These are phyloP conservation scores for Colletotrichum siamense DNA, from an alignment of 2,329 filamentous ascomycete species.

Conservation along the genomic window DNA sequence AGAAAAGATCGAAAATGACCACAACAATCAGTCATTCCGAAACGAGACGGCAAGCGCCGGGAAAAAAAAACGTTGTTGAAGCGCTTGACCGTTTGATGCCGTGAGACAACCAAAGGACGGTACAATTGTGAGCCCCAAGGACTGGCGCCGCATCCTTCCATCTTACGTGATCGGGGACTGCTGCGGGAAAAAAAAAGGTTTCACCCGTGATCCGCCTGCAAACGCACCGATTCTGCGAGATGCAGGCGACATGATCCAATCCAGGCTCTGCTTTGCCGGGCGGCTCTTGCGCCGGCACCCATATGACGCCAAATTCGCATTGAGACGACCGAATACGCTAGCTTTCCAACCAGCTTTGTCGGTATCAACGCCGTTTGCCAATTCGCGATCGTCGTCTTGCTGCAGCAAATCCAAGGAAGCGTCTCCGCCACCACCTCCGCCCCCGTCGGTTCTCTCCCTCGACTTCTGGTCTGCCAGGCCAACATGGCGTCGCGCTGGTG, in stretches of 20 bases:
- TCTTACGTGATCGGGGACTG: not conserved
- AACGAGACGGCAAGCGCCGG: not conserved
- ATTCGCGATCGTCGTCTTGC: not conserved
- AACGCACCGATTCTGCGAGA: not conserved
- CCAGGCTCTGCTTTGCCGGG: not conserved
- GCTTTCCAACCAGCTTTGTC: not conserved
- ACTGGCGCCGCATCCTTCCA: not conserved
- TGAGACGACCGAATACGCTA: not conserved
- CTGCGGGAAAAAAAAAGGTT: not conserved
- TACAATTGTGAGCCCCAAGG: not conserved
- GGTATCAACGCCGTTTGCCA: not conserved
- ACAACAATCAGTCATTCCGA: not conserved
- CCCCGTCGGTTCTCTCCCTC: not conserved
- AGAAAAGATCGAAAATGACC: not conserved
- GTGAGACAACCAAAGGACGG: not conserved
- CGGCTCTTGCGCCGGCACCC: not conserved
- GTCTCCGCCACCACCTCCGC: not conserved
- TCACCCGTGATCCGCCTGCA: not conserved
- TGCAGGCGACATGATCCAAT: not conserved
- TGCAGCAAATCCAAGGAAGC: not conserved
- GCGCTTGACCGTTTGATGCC: not conserved
- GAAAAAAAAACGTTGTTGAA: not conserved
- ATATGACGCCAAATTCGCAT: not conserved
- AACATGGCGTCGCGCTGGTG: slow-evolving; percentile 53
- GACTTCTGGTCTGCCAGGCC: slow-evolving; percentile 37